Percentiles rank a stretch among this genome's conserved stretches.
phyloP scores from a whole-genome alignment of 2,329 filamentous ascomycete genomes.

The Calonectria pseudoreteaudii region DNA sequence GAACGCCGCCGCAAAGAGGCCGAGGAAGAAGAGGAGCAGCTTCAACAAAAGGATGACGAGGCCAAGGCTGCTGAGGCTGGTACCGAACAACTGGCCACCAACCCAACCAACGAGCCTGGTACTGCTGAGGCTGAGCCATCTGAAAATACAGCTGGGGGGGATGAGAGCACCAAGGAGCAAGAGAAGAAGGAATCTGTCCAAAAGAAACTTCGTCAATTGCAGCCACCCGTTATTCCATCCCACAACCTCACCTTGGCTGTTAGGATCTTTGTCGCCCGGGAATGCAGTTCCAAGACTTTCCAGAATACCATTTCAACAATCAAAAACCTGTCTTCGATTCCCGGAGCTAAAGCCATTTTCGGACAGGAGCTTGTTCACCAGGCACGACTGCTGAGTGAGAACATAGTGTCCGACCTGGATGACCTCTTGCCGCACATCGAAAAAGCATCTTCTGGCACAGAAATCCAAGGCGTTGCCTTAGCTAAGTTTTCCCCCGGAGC shows the following conservation, averaged over 20 bases:
- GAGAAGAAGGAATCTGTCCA: slow-evolving; percentile 55
- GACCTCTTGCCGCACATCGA: slow-evolving; percentile 88
- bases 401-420: slow-evolving; percentile 86
- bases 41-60: slow-evolving; percentile 51
- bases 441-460: slow-evolving; percentile 87
- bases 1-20: slow-evolving; percentile 86
- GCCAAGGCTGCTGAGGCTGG: slow-evolving; percentile 39
- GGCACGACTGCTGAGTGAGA: slow-evolving; percentile 84
- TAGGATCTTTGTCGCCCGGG: slow-evolving; percentile 93
- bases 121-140: slow-evolving; percentile 43
- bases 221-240: slow-evolving; percentile 87
- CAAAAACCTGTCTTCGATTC: slow-evolving; percentile 95
- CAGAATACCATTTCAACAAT: slow-evolving; percentile 98
- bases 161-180: slow-evolving; percentile 45
- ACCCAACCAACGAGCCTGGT: slow-evolving; percentile 42
- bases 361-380: slow-evolving; percentile 93
- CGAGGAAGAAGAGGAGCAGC: slow-evolving; percentile 64
- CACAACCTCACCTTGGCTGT: slow-evolving; percentile 94
- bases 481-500: slow-evolving; percentile 96
- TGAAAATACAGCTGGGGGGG: slow-evolving; percentile 41
- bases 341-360: slow-evolving; percentile 88
- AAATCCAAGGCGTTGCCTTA: slow-evolving; percentile 93
- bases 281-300: slow-evolving; percentile 98
- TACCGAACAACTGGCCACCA: slow-evolving; percentile 36
- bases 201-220: slow-evolving; percentile 70